Evolutionary conservation across 495 filamentous ascomycete genomes (phyloP).

Genomic region (Penicillium cinerascens): DNA sequence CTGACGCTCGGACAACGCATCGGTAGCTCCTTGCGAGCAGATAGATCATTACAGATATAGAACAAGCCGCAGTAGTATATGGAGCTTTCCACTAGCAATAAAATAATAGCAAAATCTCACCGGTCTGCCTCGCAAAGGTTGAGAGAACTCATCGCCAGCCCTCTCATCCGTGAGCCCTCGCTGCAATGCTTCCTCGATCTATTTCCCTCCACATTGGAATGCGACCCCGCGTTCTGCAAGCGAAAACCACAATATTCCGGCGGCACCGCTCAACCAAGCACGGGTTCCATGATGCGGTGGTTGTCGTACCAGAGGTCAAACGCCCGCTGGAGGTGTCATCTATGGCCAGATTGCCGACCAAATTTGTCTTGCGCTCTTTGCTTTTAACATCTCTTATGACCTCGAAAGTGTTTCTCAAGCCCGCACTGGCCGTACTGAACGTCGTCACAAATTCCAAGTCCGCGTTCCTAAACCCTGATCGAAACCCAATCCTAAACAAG

Average conservation of each 20-base stretch:
- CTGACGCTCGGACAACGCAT: conserved; percentile 7
- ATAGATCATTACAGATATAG: neutral
- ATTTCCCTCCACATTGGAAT: neutral
- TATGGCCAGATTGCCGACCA: conserved; percentile 65
- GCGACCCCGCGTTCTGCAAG: neutral
- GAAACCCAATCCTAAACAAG: conserved; percentile 51
- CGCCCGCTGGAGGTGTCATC: conserved; percentile 35
- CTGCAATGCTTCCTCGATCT: conserved; percentile 12
- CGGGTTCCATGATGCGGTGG: conserved; percentile 13
- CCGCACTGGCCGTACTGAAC: conserved; percentile 60
- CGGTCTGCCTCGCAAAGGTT: neutral
- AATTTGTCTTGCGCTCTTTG: conserved; percentile 66
- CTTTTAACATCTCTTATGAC: conserved; percentile 73
- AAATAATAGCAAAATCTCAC: neutral
- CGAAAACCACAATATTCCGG: neutral
- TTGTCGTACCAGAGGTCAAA: neutral
- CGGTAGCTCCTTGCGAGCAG: neutral
- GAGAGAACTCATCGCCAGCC: neutral
- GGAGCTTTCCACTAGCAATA: neutral
- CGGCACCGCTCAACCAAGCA: conserved; percentile 20
- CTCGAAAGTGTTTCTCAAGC: conserved; percentile 62
- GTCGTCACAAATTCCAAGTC: conserved; percentile 59
- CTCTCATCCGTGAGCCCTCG: neutral
- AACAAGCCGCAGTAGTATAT: neutral
- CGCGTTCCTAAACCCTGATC: conserved; percentile 56